These are phyloP conservation scores for Scalesia atractyloides DNA, from an alignment of 129 eudicot species.

Conservation along the genomic window DNA sequence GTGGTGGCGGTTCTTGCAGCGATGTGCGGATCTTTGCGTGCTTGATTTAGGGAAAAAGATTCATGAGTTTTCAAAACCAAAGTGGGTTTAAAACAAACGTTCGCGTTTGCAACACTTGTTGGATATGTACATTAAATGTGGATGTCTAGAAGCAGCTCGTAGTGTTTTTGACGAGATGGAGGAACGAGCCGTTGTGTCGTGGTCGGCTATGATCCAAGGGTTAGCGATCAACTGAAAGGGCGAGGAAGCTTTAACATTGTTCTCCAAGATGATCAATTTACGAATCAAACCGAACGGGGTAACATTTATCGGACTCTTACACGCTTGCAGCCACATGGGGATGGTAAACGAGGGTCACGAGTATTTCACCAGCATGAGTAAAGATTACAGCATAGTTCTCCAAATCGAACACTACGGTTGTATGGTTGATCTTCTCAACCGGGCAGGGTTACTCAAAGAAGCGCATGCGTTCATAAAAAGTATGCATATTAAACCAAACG, in stretches of 20 bases:
- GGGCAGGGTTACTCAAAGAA: slow-evolving; percentile 48
- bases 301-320: slow-evolving; percentile 51
- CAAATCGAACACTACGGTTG: slow-evolving; percentile 52
- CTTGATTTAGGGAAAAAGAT: slow-evolving; percentile 46
- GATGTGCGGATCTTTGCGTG: slow-evolving; percentile 45
- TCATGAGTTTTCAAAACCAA: slow-evolving; percentile 38
- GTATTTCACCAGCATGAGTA: slow-evolving; percentile 38
- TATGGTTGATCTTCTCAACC: slow-evolving; percentile 54
- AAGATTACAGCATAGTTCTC: slow-evolving; percentile 42
- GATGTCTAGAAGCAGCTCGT: slow-evolving; percentile 47
- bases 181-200: slow-evolving; percentile 37
- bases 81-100: slow-evolving; percentile 41
- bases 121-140: slow-evolving; percentile 69
- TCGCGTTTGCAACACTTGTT: slow-evolving; percentile 50
- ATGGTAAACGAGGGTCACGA: slow-evolving; percentile 40
- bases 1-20: slow-evolving; percentile 54
- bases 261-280: slow-evolving; percentile 36
- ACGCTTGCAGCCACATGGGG: slow-evolving; percentile 63
- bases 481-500: slow-evolving; percentile 43
- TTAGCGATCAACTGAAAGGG: slow-evolving; percentile 48
- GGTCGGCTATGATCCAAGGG: slow-evolving; percentile 61
- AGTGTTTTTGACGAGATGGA: slow-evolving; percentile 42
- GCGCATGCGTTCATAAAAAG: slow-evolving; percentile 42
- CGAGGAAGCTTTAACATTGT: slow-evolving; percentile 45
- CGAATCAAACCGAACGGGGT: slow-evolving; percentile 45